A percentile compares a stretch with the other conserved stretches of the same genome.
Conservation (phyloP, 2,329 filamentous ascomycete genomes). For the Apiospora malaysiana region DNA sequence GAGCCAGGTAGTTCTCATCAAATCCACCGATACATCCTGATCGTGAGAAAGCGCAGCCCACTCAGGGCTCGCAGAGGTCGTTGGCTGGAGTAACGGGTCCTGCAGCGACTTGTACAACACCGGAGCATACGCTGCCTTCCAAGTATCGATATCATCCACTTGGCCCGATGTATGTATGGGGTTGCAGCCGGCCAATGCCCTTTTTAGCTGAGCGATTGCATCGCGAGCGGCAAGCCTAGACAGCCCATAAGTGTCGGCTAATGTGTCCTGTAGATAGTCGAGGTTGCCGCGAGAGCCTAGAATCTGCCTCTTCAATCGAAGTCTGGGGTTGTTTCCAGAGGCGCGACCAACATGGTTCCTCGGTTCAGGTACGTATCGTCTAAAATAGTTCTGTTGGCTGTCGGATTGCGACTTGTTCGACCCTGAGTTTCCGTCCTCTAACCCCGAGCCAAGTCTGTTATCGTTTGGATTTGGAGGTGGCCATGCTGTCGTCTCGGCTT, state of each 20-base stretch:
- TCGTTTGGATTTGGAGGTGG: neutral
- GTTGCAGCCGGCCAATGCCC: conserved; percentile 29
- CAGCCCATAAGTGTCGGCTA: conserved; percentile 31
- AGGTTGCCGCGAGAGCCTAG: neutral
- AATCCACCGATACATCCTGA: conserved; percentile 19
- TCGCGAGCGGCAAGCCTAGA: conserved; percentile 32
- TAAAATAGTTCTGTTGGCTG: neutral
- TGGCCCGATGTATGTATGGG: conserved; percentile 24
- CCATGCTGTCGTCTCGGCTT: conserved; percentile 9
- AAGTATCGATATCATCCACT: conserved; percentile 35
- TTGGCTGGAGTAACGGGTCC: neutral
- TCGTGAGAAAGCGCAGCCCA: neutral
- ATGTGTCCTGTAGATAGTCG: conserved; percentile 26
- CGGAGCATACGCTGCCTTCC: conserved; percentile 34
- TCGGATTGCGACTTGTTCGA: neutral
- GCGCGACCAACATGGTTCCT: neutral
- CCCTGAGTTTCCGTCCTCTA: neutral
- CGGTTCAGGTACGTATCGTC: neutral
- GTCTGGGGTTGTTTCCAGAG: conserved; percentile 7
- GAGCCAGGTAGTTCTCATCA: conserved; percentile 34
- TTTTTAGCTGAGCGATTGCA: conserved; percentile 35
- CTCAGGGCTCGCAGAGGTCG: neutral
- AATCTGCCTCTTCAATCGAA: conserved; percentile 20
- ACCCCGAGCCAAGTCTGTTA: neutral
- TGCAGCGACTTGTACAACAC: conserved; percentile 20